A percentile compares a stretch with the other conserved stretches of the same genome.
phyloP scores from a whole-genome alignment of 192 early-diverging fungal genomes.

The Paraglomus brasilianum region DNA sequence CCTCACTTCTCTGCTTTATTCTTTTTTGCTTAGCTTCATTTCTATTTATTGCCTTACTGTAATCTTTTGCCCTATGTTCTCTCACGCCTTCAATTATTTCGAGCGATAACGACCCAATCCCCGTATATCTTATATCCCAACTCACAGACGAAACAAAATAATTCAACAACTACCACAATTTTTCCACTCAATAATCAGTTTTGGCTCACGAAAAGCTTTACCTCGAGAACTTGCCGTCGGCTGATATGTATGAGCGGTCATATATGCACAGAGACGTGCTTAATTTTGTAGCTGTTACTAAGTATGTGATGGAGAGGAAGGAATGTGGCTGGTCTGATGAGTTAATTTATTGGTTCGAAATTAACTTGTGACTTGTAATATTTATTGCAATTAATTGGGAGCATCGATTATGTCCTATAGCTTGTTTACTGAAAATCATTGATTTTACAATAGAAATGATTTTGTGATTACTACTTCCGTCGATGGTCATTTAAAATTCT shows the following conservation, averaged over 20 bases:
- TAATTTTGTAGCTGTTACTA: slow-evolving; percentile 73
- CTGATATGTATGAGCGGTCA: slow-evolving; percentile 90
- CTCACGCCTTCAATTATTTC: neutral
- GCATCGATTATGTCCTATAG: too few relatives aligned
- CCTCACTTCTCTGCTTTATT: too few relatives aligned
- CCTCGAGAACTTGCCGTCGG: slow-evolving; percentile 77
- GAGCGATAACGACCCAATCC: neutral
- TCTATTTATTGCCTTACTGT: neutral
- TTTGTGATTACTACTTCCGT: slow-evolving; percentile 93
- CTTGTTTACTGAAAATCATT: slow-evolving; percentile 1
- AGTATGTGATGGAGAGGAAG: slow-evolving; percentile 36
- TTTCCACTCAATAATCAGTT: slow-evolving; percentile 34
- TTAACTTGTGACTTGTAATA: too few relatives aligned
- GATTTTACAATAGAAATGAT: slow-evolving; percentile 59
- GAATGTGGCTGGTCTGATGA: neutral
- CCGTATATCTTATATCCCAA: neutral
- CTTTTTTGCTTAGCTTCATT: too few relatives aligned
- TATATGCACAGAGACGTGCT: slow-evolving; percentile 96
- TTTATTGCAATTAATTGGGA: too few relatives aligned
- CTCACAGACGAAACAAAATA: neutral
- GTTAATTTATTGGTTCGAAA: neutral
- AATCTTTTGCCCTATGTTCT: neutral
- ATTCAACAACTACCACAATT: neutral
- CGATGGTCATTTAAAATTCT: slow-evolving; percentile 98
- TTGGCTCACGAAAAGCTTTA: slow-evolving; percentile 72